Conservation (phyloP, 345 rosid genomes). For the Cardamine occulta region DNA sequence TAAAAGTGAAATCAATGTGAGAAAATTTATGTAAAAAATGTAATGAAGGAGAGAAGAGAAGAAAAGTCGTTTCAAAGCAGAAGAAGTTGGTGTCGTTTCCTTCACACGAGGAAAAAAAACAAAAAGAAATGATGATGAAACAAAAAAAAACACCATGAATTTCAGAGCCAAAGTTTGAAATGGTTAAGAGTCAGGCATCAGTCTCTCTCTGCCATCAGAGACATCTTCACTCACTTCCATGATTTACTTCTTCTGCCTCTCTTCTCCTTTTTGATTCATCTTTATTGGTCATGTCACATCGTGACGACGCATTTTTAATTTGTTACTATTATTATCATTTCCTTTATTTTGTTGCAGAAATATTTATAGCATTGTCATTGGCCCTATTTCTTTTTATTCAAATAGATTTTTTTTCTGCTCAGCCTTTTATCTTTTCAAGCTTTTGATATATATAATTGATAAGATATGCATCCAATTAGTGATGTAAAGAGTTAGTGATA, state of each 20-base stretch:
- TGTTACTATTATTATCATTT: constrained; percentile 6
- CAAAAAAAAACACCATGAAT: constrained; percentile 33
- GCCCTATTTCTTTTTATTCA: neutral
- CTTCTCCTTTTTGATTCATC: constrained; percentile 19
- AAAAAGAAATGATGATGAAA: constrained; percentile 10
- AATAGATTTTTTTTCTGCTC: neutral
- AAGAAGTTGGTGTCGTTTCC: constrained; percentile 40
- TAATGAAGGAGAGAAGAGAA: constrained; percentile 10
- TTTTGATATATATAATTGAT: neutral
- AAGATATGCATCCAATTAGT: neutral
- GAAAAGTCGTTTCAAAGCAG: constrained; percentile 41
- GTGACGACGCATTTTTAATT: constrained; percentile 9
- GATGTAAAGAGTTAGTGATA: neutral
- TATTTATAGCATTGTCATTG: constrained; percentile 23
- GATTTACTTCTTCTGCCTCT: constrained; percentile 30
- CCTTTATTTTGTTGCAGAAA: constrained; percentile 3
- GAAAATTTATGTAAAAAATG: constrained; percentile 24
- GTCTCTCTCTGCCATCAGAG: constrained; percentile 41
- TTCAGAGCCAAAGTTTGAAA: constrained; percentile 46
- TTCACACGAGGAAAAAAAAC: neutral
- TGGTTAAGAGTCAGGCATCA: constrained; percentile 44
- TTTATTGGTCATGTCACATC: constrained; percentile 43
- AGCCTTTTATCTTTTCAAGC: neutral
- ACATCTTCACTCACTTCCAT: constrained; percentile 43
- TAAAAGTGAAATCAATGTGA: constrained; percentile 28